Percentiles rank a stretch among this genome's conserved stretches.
phyloP scores from a whole-genome alignment of 441 rosid genomes.

The Isatis lusitanica region DNA sequence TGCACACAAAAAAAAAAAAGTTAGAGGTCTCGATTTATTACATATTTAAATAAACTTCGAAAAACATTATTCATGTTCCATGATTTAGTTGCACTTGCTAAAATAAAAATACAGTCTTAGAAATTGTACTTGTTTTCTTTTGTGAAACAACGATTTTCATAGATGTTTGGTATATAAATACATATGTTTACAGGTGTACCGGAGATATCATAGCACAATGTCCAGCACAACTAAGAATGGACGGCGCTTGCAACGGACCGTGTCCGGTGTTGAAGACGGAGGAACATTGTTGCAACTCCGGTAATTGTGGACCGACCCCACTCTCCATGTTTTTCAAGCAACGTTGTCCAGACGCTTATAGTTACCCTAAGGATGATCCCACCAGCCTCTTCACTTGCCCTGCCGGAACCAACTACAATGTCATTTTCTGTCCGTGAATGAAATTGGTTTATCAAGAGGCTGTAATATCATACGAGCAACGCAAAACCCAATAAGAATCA shows the following conservation, averaged over 20 bases:
- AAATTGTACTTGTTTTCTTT: background rate
- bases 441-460: background rate
- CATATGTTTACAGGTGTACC: slow-evolving; percentile 27
- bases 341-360: slow-evolving; percentile 53
- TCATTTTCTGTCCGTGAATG: slow-evolving; percentile 48
- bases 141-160: background rate
- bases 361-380: slow-evolving; percentile 54
- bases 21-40: background rate
- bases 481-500: slow-evolving; percentile 8
- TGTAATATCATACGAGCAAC: background rate
- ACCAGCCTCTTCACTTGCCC: slow-evolving; percentile 50
- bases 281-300: slow-evolving; percentile 53
- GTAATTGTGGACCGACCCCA: slow-evolving; percentile 50
- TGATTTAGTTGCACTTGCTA: background rate
- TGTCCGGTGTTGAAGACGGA: slow-evolving; percentile 50
- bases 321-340: slow-evolving; percentile 49
- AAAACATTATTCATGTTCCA: background rate
- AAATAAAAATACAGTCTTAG: background rate
- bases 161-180: background rate
- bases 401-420: slow-evolving; percentile 45
- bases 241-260: slow-evolving; percentile 52
- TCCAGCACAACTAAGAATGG: slow-evolving; percentile 36
- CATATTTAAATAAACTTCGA: too few relatives aligned
- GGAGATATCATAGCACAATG: slow-evolving; percentile 48
- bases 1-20: background rate